Base-by-base conservation (phyloP, 179 eudicot genomes). In the Carnegiea gigantea region DNA sequence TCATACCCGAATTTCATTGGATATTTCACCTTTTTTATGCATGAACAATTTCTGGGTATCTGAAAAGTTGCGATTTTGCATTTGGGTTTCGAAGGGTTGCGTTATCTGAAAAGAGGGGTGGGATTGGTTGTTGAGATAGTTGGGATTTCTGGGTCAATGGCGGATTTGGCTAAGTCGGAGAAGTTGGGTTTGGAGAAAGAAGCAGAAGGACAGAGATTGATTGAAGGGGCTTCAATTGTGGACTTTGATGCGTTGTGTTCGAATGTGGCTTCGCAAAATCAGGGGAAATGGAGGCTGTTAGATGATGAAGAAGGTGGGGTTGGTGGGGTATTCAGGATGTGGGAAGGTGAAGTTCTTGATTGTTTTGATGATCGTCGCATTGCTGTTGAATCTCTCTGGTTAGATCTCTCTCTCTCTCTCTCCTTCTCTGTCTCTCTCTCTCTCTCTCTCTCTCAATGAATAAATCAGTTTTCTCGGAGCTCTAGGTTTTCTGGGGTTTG, bases 331-430 rank as follows among this genome's bases (percentile, higher is more conserved):
- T 84, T 91, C 23, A 90, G 99, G 90, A 88, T 96, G 99, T 96
- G 99, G 99, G 99, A 96, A 88, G 98, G 99, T 84, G 97, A 90
- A 43, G 85, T 96, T 78, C 87, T 96, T 83, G 97, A 96, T 87
- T 96, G 96, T 83, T 92, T 92, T 77, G 97, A 94, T 76, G 94
- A 96, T 84, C 93, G 77, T 20, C 87, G 92, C 17, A 82, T 96
- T 74, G 92, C 93, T 60, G 70, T 93, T 77, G 85, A 96, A 90
- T 88, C 99, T 70, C 59, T 86, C 18, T 96, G 96, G 98, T 96
- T 81, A 85, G 77, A 40, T 78, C 33, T 44, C 43, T 59, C 36
- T 73, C 73, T n/a, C 40, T 38, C 9, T 44, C 10, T 30, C 54
- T 71, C 62, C 4, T 5, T 20, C 15, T 73, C 73, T n/a, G 28